A percentile compares a stretch with the other conserved stretches of the same genome.
phyloP scores from a whole-genome alignment of 2,329 filamentous ascomycete genomes.

The Dendrostoma leiphaemia region DNA sequence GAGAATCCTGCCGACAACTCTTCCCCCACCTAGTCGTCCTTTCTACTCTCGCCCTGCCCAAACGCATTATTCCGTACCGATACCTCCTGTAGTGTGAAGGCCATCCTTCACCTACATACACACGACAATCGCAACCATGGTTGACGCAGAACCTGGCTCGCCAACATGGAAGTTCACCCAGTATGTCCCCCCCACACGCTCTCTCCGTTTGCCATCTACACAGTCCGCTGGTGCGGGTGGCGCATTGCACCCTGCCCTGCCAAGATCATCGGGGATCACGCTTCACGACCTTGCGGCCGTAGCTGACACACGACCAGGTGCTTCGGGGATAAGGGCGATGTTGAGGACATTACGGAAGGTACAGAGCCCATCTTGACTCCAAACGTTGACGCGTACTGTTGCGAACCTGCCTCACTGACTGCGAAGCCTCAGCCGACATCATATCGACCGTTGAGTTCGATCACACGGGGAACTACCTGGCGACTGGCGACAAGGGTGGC shows the following conservation, averaged over 20 bases:
- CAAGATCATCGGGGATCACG: background rate
- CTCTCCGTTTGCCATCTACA: background rate
- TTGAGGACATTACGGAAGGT: constrained; percentile 93
- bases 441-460: constrained; percentile 91
- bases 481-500: constrained; percentile 86
- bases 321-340: constrained; percentile 99
- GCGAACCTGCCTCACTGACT: constrained; percentile 23
- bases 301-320: constrained; percentile 60
- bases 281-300: background rate
- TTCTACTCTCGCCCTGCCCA: constrained; percentile 2
- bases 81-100: constrained; percentile 25
- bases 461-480: constrained; percentile 85
- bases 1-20: constrained; percentile 1
- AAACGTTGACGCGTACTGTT: background rate
- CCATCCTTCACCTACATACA: constrained; percentile 25
- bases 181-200: constrained; percentile 55
- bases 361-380: constrained; percentile 2
- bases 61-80: constrained; percentile 7
- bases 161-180: constrained; percentile 99
- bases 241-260: background rate
- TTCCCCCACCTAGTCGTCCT: constrained; percentile 8
- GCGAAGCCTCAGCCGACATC: constrained; percentile 66
- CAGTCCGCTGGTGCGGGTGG: background rate
- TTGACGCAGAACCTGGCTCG: constrained; percentile 89
- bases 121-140: constrained; percentile 65